Conservation (phyloP, 805 yeast species). For the Zygosaccharomyces siamensis region DNA sequence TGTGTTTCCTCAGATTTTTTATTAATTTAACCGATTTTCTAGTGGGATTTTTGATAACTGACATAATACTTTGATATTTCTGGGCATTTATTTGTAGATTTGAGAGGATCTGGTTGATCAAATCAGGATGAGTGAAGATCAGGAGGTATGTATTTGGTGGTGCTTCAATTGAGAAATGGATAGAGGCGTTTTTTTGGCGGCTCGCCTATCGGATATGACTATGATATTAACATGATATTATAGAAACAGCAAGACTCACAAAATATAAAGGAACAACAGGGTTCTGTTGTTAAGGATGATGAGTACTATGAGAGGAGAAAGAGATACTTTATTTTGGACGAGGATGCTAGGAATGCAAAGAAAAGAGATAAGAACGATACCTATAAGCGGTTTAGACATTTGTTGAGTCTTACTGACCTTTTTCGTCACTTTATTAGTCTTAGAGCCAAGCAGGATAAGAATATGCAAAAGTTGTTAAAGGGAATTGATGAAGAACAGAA, state of each 20-base stretch:
- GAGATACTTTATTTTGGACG: conserved; percentile 44
- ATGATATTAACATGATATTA: conserved; percentile 3
- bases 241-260: conserved; percentile 2
- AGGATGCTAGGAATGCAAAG: conserved; percentile 56
- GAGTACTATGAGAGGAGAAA: conserved; percentile 40
- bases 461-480: conserved; percentile 56
- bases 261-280: background rate
- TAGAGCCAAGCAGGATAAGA: conserved; percentile 72
- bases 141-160: conserved; percentile 1
- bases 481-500: conserved; percentile 50
- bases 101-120: background rate
- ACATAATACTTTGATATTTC: background rate
- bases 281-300: conserved; percentile 9
- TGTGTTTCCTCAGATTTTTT: background rate
- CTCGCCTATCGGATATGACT: background rate
- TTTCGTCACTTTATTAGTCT: conserved; percentile 84
- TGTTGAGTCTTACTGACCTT: conserved; percentile 76
- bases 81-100: background rate
- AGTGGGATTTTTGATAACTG: background rate
- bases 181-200: conserved; percentile 1
- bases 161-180: background rate
- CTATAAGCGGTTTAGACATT: conserved; percentile 71
- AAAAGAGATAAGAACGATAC: conserved; percentile 59
- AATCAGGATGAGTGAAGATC: conserved; percentile 1
- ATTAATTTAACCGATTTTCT: background rate